Evolutionary conservation across 805 yeast species (phyloP).

Genomic region (Yamadazyma phyllophila): DNA sequence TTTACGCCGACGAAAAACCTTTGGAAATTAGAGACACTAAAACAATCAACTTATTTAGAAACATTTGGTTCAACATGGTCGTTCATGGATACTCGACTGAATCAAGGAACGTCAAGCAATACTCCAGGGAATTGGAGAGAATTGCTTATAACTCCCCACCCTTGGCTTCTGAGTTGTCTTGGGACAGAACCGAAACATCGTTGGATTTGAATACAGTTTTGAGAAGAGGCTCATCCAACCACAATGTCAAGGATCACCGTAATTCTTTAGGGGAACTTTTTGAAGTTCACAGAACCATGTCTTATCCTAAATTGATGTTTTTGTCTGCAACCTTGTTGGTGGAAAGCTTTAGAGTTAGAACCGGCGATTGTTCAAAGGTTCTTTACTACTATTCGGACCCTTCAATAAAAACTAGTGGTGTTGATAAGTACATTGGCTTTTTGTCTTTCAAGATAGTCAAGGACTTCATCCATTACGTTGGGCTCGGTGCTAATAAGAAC

Average conservation of each 20-base stretch:
- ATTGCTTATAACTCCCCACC: slow-evolving; percentile 90
- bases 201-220: slow-evolving; percentile 88
- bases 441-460: slow-evolving; percentile 60
- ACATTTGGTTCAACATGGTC: slow-evolving; percentile 92
- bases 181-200: slow-evolving; percentile 86
- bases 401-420: slow-evolving; percentile 57
- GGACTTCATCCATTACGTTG: slow-evolving; percentile 53
- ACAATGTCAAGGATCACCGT: slow-evolving; percentile 73
- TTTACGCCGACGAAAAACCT: slow-evolving; percentile 41
- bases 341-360: slow-evolving; percentile 72
- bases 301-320: slow-evolving; percentile 82
- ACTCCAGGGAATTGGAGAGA: slow-evolving; percentile 49
- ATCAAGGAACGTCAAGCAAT: slow-evolving; percentile 52
- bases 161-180: slow-evolving; percentile 74
- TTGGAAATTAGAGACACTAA: slow-evolving; percentile 45
- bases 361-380: slow-evolving; percentile 79
- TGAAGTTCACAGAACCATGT: slow-evolving; percentile 50
- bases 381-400: slow-evolving; percentile 85
- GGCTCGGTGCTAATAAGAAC: slow-evolving; percentile 50
- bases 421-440: slow-evolving; percentile 64
- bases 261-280: slow-evolving; percentile 53
- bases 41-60: slow-evolving; percentile 63
- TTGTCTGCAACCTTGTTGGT: slow-evolving; percentile 76
- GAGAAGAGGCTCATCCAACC: slow-evolving; percentile 84
- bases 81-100: slow-evolving; percentile 81